phyloP scores from a whole-genome alignment of 2,329 filamentous ascomycete species.

The Fusarium cicatricum region DNA sequence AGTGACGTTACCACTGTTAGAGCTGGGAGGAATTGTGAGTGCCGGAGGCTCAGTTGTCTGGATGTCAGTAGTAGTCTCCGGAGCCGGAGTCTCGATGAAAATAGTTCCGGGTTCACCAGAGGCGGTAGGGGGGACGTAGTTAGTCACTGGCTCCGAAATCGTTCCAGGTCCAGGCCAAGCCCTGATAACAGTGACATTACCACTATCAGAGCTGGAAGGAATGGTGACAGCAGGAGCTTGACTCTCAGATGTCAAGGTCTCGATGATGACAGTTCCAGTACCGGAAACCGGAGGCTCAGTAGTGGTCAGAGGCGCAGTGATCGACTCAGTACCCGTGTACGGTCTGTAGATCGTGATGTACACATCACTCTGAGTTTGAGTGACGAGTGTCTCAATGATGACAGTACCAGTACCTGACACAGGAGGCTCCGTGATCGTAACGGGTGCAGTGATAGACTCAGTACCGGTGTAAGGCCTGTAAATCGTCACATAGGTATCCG shows the following conservation, averaged over 20 bases:
- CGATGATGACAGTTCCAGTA: not conserved
- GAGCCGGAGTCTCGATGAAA: conserved; percentile 21
- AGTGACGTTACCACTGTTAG: conserved; percentile 12
- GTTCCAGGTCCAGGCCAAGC: not conserved
- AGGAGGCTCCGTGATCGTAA: conserved; percentile 21
- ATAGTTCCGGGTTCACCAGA: conserved; percentile 10
- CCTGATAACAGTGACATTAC: not conserved
- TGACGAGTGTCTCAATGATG: conserved; percentile 19
- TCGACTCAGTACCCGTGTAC: conserved; percentile 13
- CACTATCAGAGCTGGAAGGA: not conserved
- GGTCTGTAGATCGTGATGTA: conserved; percentile 23
- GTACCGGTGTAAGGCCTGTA: conserved; percentile 28
- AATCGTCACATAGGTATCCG: conserved; percentile 23
- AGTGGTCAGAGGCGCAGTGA: conserved; percentile 17
- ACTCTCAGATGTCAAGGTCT: not conserved
- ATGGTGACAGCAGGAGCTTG: not conserved
- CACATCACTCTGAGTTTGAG: conserved; percentile 6
- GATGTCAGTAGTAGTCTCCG: not conserved
- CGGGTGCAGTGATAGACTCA: conserved; percentile 13
- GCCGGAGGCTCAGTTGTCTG: not conserved
- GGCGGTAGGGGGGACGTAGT: not conserved
- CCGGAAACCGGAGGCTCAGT: not conserved
- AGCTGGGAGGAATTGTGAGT: conserved; percentile 14
- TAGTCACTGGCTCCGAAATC: not conserved
- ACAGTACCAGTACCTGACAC: conserved; percentile 19